phyloP scores from a whole-genome alignment of 1,139 yeast genomes.

The Candida mesenterica region DNA sequence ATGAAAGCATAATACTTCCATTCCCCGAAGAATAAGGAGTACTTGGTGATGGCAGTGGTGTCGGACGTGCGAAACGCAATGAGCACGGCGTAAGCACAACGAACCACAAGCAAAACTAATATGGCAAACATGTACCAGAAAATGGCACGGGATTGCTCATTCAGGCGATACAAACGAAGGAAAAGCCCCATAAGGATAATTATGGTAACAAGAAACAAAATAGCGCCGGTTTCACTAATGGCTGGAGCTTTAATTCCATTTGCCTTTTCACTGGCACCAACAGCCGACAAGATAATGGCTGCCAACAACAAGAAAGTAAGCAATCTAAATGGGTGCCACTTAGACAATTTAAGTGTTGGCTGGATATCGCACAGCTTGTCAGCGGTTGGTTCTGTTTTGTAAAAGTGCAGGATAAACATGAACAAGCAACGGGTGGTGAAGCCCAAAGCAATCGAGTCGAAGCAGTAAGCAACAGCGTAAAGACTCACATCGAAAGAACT shows the following conservation, averaged over 20 bases:
- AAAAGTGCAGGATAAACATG: conserved; percentile 13
- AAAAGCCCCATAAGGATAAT: conserved; percentile 6
- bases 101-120: conserved; percentile 12
- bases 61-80: conserved; percentile 16
- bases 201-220: conserved; percentile 13
- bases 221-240: conserved; percentile 12
- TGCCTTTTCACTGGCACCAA: conserved; percentile 11
- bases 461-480: conserved; percentile 18
- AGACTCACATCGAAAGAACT: conserved; percentile 8
- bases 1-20: conserved; percentile 20
- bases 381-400: conserved; percentile 2
- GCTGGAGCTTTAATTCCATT: conserved; percentile 2
- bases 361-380: conserved; percentile 1
- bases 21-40: conserved; percentile 17
- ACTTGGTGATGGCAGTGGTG: conserved; percentile 15
- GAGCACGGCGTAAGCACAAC: conserved; percentile 16
- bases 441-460: conserved; percentile 19
- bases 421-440: conserved; percentile 14
- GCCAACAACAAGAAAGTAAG: conserved; percentile 15
- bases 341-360: neutral
- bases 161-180: conserved; percentile 2
- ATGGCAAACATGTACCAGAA: conserved; percentile 2
- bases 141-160: conserved; percentile 2
- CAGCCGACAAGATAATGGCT: conserved; percentile 15
- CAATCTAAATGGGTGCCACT: conserved; percentile 13